Conservation (phyloP, 139 green algal species). For the Prasinococcaceae sp. region DNA sequence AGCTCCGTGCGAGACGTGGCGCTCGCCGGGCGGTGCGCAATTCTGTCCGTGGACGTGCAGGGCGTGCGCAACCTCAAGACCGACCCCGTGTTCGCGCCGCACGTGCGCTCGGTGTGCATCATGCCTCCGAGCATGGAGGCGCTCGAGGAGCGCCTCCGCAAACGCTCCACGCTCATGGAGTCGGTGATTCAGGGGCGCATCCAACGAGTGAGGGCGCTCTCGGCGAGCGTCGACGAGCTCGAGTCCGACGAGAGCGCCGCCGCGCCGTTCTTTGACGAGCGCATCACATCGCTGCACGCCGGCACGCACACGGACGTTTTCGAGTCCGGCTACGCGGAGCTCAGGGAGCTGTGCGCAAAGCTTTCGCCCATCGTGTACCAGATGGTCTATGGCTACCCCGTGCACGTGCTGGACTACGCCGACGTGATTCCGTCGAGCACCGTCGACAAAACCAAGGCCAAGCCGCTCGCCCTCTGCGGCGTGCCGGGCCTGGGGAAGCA, state of each 20-base stretch:
- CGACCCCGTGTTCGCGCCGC: conserved; percentile 45
- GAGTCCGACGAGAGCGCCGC: conserved; percentile 29
- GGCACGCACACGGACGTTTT: too few species aligned
- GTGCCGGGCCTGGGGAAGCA: conserved; percentile 12
- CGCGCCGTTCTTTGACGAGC: too few species aligned
- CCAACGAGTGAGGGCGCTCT: conserved; percentile 28
- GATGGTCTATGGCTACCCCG: conserved; percentile 44
- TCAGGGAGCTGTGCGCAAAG: conserved; percentile 50
- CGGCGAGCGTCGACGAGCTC: conserved; percentile 1
- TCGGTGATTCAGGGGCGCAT: conserved; percentile 31
- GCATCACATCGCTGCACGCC: too few species aligned
- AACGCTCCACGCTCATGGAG: conserved; percentile 34
- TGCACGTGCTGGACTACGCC: conserved; percentile 65
- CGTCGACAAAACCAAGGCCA: conserved; percentile 57
- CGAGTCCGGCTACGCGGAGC: conserved; percentile 8
- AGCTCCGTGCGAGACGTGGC: conserved; percentile 48
- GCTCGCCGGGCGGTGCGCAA: too few species aligned
- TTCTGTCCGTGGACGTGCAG: conserved; percentile 47
- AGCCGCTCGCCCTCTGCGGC: conserved; percentile 39
- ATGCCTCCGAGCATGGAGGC: conserved; percentile 32
- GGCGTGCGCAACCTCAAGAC: conserved; percentile 31
- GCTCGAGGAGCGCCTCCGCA: conserved; percentile 32
- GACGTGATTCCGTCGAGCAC: conserved; percentile 59
- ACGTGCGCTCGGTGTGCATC: conserved; percentile 40
- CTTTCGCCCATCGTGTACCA: conserved; percentile 59